Evolutionary conservation across 345 rosid genomes (phyloP), one percentile per base, ranked within the genome.

Genomic region (Sisymbrium irio): DNA sequence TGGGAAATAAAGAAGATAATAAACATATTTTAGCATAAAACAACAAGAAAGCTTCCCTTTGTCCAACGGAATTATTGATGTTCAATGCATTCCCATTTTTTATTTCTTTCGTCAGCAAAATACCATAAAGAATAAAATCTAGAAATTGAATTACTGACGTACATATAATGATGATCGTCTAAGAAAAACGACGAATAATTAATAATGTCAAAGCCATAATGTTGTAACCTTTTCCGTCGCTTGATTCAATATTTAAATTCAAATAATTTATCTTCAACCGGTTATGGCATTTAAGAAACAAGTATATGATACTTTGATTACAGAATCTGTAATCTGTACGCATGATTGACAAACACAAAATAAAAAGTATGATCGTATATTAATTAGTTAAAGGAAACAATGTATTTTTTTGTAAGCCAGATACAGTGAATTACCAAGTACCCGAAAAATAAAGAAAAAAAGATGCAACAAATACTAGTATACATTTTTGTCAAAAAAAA

Each of bases 31-130:
- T 8, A 32, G 67, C 54, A 51, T 15, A 41, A 65, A 58, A 71
- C 61, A 71, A 69, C 61, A 63, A 77, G 42, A 77, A 72, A 49
- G 62, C 80, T 77, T 77, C 42, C 72, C 72, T 65, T 49, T 50
- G 67, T 71, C 77, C 72, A 65, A 72, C 63, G 76, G 56, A 71
- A 65, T 50, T 64, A 71, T 77, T 71, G 62, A 64, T 65, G 73
- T 71, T 65, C 72, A 50, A 28, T 71, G 62, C 47, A 64, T 57
- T 65, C 14, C 55, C 9, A 7, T 47, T 18, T 47, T 27, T 15
- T 45, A 11, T 36, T 50, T 54, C 33, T 55, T 33, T 45, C 47
- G 11, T 65, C 65, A 33, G 37, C 28, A 53, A 54, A 44, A 30
- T n/a, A 60, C 55, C 9, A 47, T 47, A 49, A 49, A 12, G 4